Percentiles rank a stretch among this genome's conserved stretches.
These are phyloP conservation scores for Hymenochaete sp. DNA, from an alignment of 1,284 basidiomycete species.

Conservation along the genomic window DNA sequence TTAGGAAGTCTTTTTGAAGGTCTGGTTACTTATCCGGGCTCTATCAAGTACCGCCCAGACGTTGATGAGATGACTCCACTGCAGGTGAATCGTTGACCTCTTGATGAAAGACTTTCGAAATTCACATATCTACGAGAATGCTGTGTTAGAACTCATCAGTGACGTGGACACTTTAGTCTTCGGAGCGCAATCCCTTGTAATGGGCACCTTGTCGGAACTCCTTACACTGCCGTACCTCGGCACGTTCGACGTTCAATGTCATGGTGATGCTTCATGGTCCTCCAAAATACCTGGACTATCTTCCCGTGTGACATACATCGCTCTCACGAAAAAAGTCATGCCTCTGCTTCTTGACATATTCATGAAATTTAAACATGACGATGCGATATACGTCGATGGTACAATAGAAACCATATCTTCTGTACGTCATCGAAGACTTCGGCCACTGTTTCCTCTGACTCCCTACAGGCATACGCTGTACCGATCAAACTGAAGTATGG, in stretches of 20 bases:
- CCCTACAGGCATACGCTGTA: slow-evolving; percentile 68
- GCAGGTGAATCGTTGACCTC: slow-evolving; percentile 45
- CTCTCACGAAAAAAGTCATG: slow-evolving; percentile 80
- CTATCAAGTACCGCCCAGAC: slow-evolving; percentile 83
- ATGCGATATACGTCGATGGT: slow-evolving; percentile 68
- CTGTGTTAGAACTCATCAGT: slow-evolving; percentile 62
- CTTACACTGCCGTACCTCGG: slow-evolving; percentile 78
- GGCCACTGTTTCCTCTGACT: background rate
- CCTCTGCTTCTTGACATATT: slow-evolving; percentile 70
- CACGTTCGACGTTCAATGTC: slow-evolving; percentile 58
- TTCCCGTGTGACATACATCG: slow-evolving; percentile 79
- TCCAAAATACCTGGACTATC: slow-evolving; percentile 24
- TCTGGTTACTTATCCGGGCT: slow-evolving; percentile 72
- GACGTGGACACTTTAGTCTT: slow-evolving; percentile 55
- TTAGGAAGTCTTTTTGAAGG: slow-evolving; percentile 31
- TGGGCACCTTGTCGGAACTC: slow-evolving; percentile 81
- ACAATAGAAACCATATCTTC: slow-evolving; percentile 79
- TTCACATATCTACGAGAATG: slow-evolving; percentile 35
- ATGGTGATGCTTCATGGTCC: slow-evolving; percentile 23
- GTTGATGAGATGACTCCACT: slow-evolving; percentile 78
- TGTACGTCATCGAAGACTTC: slow-evolving; percentile 36
- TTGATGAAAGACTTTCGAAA: background rate
- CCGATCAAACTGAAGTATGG: slow-evolving; percentile 94
- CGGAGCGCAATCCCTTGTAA: slow-evolving; percentile 62
- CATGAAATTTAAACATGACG: slow-evolving; percentile 50